phyloP scores from a whole-genome alignment of 2,329 filamentous ascomycete species.

The Capronia americana region DNA sequence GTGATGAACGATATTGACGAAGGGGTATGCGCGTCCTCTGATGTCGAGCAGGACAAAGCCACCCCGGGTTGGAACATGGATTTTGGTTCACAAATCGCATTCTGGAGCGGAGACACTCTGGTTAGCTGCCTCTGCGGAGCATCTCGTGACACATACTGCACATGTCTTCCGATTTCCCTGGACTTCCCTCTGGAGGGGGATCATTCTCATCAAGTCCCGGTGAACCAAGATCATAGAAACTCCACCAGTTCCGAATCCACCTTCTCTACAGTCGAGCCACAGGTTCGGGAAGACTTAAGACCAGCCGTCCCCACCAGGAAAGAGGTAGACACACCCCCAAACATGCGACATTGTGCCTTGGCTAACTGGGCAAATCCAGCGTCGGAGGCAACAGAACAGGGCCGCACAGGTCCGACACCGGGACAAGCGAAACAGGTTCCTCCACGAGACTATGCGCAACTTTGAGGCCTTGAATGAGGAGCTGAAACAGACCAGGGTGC shows the following conservation, averaged over 20 bases:
- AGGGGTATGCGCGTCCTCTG: neutral
- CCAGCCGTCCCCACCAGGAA: conserved; percentile 11
- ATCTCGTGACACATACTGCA: conserved; percentile 6
- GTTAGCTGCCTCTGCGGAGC: conserved; percentile 11
- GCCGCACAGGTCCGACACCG: conserved; percentile 21
- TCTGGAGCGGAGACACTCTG: conserved; percentile 2
- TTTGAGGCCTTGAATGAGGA: conserved; percentile 19
- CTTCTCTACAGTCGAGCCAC: conserved; percentile 3
- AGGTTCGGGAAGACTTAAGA: conserved; percentile 1
- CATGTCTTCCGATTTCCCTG: neutral
- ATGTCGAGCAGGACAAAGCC: neutral
- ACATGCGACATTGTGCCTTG: neutral
- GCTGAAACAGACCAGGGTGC: conserved; percentile 13
- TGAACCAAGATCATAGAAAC: neutral
- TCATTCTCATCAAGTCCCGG: neutral
- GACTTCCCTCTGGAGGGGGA: neutral
- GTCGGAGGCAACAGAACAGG: conserved; percentile 20
- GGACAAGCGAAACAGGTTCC: conserved; percentile 21
- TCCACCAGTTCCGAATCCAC: neutral
- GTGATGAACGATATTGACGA: neutral
- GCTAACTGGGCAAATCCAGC: conserved; percentile 9
- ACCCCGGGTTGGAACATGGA: neutral
- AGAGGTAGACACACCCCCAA: conserved; percentile 5
- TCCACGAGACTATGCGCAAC: conserved; percentile 20
- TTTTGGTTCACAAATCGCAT: neutral